These are phyloP conservation scores for Aspergillus neotritici DNA, from an alignment of 2,329 filamentous ascomycete genomes.

Conservation along the genomic window DNA sequence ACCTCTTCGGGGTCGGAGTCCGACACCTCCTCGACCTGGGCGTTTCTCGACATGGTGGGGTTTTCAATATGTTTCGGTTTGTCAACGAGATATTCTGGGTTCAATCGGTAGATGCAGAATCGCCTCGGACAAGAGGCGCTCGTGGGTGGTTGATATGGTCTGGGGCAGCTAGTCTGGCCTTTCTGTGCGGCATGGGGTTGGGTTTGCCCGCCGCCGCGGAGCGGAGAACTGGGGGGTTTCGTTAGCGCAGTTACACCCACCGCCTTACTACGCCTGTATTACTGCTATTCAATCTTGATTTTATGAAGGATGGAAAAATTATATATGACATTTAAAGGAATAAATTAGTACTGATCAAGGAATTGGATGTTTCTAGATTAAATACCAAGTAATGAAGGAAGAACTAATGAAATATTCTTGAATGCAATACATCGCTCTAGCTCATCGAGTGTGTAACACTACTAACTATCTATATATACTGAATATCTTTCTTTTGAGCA, in stretches of 20 bases:
- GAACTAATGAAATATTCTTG: too few relatives aligned
- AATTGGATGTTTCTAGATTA: too few relatives aligned
- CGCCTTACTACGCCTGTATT: not conserved
- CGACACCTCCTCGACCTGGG: constrained; percentile 86
- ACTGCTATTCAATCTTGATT: too few relatives aligned
- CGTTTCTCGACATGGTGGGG: constrained; percentile 64
- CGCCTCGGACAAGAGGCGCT: not conserved
- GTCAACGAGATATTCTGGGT: not conserved
- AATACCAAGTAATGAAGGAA: too few relatives aligned
- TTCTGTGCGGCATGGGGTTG: constrained; percentile 17
- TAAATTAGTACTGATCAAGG: too few relatives aligned
- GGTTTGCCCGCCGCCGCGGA: constrained; percentile 15
- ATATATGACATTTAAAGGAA: too few relatives aligned
- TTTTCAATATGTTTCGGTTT: not conserved
- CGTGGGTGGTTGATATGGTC: constrained; percentile 1
- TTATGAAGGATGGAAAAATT: too few relatives aligned
- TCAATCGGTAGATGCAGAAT: not conserved
- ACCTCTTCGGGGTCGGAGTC: constrained; percentile 88
- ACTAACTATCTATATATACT: too few relatives aligned
- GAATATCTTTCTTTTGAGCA: too few relatives aligned
- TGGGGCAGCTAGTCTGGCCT: constrained; percentile 12
- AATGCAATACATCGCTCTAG: too few relatives aligned
- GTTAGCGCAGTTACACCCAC: not conserved
- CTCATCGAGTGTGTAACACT: too few relatives aligned
- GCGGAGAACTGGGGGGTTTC: constrained; percentile 11